Base-by-base conservation (phyloP, 192 early-diverging fungal species). In the Podila minutissima region DNA sequence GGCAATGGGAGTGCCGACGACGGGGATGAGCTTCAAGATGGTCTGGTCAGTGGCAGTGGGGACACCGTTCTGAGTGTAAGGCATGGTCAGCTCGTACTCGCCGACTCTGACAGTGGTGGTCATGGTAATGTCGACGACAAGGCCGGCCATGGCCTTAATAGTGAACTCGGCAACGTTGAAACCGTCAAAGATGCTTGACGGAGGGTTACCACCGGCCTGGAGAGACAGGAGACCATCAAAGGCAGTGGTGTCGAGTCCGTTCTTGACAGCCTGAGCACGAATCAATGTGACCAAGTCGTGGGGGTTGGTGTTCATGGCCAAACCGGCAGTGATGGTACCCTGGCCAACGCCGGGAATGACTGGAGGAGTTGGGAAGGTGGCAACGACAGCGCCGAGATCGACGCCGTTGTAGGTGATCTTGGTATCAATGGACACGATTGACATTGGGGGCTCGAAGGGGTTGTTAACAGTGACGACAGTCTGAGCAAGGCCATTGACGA, bases 1-100 rank as follows among this genome's bases (percentile, higher is more conserved):
- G 11, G 85, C 87, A 69, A 88, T 82, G n/a, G 87, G 87, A 31
- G 74, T 81, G 51, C 82, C 85, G 60, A 89, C 77, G 33, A 84
- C 35, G 49, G 85, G 83, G 51, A 86, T 83, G 55, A 88, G 63
- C 29, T 71, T 69, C 13, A 71, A 57, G 58, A 88, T 55, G 10
- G 82, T 71, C 29, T 57, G 35, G 66, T 88, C 87, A 10, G 83
- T 75, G 15, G 32, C 41, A 48, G 74, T 76, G 28, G 71, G 59
- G 41, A 88, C 74, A n/a, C 84, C 67, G 48, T 5, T 64, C 66
- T 88, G 85, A 64, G 65, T 59, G 50, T 82, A 84, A 4, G 63
- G 8, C 2, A 88, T 62, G 35, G 69, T 62, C 32, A 70, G 62
- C 13, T 57, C 10, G 60, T 87, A 89, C 28, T 86, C 71, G 12